These are phyloP conservation scores for Colletotrichum higginsianum DNA, from an alignment of 2,329 filamentous ascomycete genomes.

Conservation along the genomic window DNA sequence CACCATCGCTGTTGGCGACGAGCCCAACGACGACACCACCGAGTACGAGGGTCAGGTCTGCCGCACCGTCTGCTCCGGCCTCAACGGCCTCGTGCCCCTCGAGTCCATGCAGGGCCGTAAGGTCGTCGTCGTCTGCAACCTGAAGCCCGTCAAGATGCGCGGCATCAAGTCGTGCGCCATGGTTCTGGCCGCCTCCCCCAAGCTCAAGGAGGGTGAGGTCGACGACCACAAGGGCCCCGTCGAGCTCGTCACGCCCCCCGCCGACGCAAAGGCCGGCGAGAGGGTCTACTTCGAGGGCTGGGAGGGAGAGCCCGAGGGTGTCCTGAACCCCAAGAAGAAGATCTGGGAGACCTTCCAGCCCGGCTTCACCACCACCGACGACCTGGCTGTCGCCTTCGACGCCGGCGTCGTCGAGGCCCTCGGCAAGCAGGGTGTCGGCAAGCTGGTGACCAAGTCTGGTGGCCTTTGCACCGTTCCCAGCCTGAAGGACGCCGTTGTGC, in stretches of 20 bases:
- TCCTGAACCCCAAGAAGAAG: conserved; percentile 99
- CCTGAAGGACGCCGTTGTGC: conserved; percentile 84
- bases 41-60: conserved; percentile 94
- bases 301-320: conserved; percentile 91
- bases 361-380: conserved; percentile 90
- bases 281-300: conserved; percentile 95
- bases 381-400: conserved; percentile 89
- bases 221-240: conserved; percentile 91
- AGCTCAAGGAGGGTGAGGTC: conserved; percentile 83
- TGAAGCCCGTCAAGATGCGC: conserved; percentile 99
- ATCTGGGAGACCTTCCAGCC: conserved; percentile 98
- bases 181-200: conserved; percentile 96
- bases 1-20: conserved; percentile 94
- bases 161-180: conserved; percentile 85
- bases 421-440: conserved; percentile 76
- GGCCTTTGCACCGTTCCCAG: conserved; percentile 87
- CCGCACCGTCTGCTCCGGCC: conserved; percentile 95
- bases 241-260: conserved; percentile 90
- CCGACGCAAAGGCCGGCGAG: conserved; percentile 84
- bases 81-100: conserved; percentile 92
- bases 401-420: conserved; percentile 82
- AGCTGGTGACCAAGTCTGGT: conserved; percentile 82
- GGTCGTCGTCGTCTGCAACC: conserved; percentile 95
- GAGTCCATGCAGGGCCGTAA: conserved; percentile 98
- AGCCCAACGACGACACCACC: conserved; percentile 88